Evolutionary conservation across 2,329 filamentous ascomycete genomes (phyloP), one percentile per base, ranked within the genome.

Genomic region (Rhinocladiella mackenziei): DNA sequence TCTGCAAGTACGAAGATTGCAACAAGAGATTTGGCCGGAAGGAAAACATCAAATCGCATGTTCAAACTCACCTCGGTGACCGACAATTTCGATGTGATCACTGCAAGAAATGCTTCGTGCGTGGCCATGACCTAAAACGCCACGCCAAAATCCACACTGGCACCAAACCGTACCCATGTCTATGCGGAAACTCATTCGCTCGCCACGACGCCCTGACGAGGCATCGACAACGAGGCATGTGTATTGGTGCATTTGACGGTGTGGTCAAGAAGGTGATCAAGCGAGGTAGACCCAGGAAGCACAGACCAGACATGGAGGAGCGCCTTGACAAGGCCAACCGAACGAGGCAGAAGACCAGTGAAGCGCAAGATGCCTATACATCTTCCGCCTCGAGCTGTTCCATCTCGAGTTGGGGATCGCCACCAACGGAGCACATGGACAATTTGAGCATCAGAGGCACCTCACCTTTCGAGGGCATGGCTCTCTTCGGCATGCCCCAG

Each of bases 31-130:
- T 98, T 62, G 91, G 89, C n/a, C 81, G 92, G 57, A 94, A 96
- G 65, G 92, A 98, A 66, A 97, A 98, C 68, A 96, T 97, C 72
- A 94, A 95, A 64, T 94, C 89, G 1, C 92, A 98, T 64, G 87
- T 98, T 10, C 92, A 98, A 68, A 98, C 92, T 3, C 92, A 98
- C 67, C 82, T 98, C 53, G 92, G 94, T 59, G 92, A 98, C 65
- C 80, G 92, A 35, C 92, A 96, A 63, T 98, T 88, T 69, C 84
- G 87, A 65, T 98, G 92, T 68, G 89, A 91, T 33, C 83, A 86
- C 43, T 98, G 92, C 71, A 77, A 84, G 39, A 97, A 97, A 70
- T 91, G 89, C 68, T 98, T 98, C 63, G 92, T 97, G 30, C 84
- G 92, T 26, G 89, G 95, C 59, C 92, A 98, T 64, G 92, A 98